Evolutionary conservation across 225 moss, liverwort and hornwort genomes (phyloP), one percentile per base, ranked within the genome.

Genomic region (Rhytidiadelphus loreus): DNA sequence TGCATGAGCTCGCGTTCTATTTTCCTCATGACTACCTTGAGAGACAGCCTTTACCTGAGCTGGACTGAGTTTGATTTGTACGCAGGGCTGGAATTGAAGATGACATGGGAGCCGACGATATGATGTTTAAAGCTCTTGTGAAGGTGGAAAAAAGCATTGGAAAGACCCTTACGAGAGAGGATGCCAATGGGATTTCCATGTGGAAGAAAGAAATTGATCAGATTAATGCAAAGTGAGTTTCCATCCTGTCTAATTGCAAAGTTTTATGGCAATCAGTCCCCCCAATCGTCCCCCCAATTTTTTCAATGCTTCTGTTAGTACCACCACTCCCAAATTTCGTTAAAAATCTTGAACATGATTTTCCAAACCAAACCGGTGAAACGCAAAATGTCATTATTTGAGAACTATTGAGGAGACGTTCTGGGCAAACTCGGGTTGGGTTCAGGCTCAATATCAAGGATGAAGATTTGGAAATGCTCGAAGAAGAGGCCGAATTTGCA

Each of bases 191-290:
- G n/a, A 86, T 95, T 26, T 93, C 95, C 50, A 70, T 89, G 85
- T 91, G 96, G 90, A 94, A 93, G 88, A 95, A 93, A 83, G 98
- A 98, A 90, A 90, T 98, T 53, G 96, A 96, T 72, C 89, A 91
- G 37, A 95, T 96, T 84, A 95, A 98, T 85, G 90, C 90, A 53
- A 94, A 92, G 95, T 95, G 89, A 90, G 91, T 70, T 82, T 55
- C 33, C 48, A 77, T 90, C 60, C 68, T 17, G 24, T 77, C 43
- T 37, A 43, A 43, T 14, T 69, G 52, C 61, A 82, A 25, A 77
- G 43, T 18, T 35, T 22, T 68, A 29, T 10, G 44, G 60, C 22
- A 53, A 59, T 35, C 77, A 84, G 11, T 76, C 19, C 52, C 82
- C 50, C 63, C 39, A 28, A 37, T 87, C 8, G n/a, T 29, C 55